Evolutionary conservation across 1,139 yeast species (phyloP).

Genomic region (Debaryomyces nepalensis): DNA sequence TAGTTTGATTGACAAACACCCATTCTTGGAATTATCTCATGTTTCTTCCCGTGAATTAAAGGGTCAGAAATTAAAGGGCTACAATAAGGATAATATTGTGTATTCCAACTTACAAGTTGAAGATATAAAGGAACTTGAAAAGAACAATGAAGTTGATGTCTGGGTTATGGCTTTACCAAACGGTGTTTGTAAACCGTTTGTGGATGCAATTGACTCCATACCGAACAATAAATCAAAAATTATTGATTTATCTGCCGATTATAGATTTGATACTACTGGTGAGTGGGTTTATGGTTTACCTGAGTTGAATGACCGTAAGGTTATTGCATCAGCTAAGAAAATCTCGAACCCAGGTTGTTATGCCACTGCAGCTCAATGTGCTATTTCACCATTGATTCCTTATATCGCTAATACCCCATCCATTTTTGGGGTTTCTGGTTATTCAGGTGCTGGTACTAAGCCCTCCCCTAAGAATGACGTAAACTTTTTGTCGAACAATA

Average conservation of each 20-base stretch:
- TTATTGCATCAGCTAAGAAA: constrained; percentile 74
- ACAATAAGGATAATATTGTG: constrained; percentile 75
- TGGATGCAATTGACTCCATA: constrained; percentile 83
- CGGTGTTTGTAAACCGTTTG: constrained; percentile 97
- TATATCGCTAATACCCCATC: constrained; percentile 73
- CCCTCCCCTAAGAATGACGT: constrained; percentile 96
- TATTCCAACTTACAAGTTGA: constrained; percentile 88
- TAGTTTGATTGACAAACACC: constrained; percentile 83
- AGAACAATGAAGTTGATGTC: constrained; percentile 78
- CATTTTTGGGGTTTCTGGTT: constrained; percentile 94
- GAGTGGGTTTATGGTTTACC: constrained; percentile 97
- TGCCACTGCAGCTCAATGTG: constrained; percentile 96
- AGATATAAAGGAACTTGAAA: constrained; percentile 80
- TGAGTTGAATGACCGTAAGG: constrained; percentile 66
- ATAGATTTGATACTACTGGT: constrained; percentile 85
- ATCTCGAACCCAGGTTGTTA: constrained; percentile 98
- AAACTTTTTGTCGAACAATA: constrained; percentile 70
- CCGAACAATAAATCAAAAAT: constrained; percentile 68
- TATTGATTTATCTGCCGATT: constrained; percentile 93
- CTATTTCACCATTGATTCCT: constrained; percentile 80
- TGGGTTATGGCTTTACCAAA: constrained; percentile 99
- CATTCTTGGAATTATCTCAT: constrained; percentile 82
- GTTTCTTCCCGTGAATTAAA: constrained; percentile 94
- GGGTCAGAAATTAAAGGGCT: constrained; percentile 86
- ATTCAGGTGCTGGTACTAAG: constrained; percentile 98